phyloP scores from a whole-genome alignment of 2,329 filamentous ascomycete genomes.

The Venturia aucupariae region DNA sequence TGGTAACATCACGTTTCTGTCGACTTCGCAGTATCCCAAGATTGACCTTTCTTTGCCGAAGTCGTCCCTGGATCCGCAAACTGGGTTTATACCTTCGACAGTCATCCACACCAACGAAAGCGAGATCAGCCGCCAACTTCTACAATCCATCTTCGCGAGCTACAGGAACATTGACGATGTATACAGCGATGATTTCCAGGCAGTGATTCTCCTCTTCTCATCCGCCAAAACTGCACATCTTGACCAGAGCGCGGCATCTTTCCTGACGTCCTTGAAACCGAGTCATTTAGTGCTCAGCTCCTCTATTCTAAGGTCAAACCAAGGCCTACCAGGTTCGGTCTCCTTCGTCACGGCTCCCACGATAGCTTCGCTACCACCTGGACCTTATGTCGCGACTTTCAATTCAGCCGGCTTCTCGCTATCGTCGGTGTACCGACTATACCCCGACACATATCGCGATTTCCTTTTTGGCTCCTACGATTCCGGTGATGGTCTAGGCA shows the following conservation, averaged over 20 bases:
- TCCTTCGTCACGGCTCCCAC: not conserved
- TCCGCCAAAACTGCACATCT: not conserved
- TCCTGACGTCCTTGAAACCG: not conserved
- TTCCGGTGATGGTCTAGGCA: conserved; percentile 35
- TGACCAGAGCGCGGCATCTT: not conserved
- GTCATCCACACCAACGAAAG: conserved; percentile 9
- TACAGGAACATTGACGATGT: conserved; percentile 3
- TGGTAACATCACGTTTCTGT: not conserved
- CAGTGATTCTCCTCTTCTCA: not conserved
- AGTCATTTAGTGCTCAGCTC: not conserved
- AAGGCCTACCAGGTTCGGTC: not conserved
- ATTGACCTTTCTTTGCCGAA: not conserved
- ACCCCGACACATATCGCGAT: conserved; percentile 41
- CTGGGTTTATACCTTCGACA: not conserved
- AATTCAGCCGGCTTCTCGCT: not conserved
- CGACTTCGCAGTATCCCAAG: not conserved
- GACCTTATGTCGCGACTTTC: not conserved
- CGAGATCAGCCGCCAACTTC: not conserved
- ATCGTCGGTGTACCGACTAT: conserved; percentile 37
- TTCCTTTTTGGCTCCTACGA: conserved; percentile 29
- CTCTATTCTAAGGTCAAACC: not conserved
- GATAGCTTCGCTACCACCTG: not conserved
- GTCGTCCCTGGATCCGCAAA: not conserved
- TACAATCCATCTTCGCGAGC: not conserved
- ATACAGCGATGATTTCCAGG: not conserved